A percentile compares a stretch with the other conserved stretches of the same genome.
Conservation (phyloP, 352 stramenopile genomes). For the Phytophthora fragariaefolia region DNA sequence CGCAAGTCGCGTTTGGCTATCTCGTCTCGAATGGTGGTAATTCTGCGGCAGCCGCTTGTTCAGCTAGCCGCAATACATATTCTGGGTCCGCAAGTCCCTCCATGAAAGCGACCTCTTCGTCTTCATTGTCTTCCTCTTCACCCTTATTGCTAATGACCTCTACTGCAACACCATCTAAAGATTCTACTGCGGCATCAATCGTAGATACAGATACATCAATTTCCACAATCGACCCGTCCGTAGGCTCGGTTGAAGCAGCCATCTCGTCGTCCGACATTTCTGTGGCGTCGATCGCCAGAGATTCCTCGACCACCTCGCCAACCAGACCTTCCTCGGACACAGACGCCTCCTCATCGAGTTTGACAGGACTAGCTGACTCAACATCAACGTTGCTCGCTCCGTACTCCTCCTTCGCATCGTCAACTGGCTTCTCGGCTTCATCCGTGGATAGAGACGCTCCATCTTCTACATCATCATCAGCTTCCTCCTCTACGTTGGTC, state of each 20-base stretch:
- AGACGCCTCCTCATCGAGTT: conserved; percentile 11
- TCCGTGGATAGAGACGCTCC: no score
- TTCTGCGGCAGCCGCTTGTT: conserved; percentile 36
- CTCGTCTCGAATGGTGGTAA: conserved; percentile 18
- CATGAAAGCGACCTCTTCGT: conserved; percentile 44
- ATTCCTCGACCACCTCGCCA: conserved; percentile 11
- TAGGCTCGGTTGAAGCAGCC: neutral
- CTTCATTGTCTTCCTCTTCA: conserved; percentile 1
- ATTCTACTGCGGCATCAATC: neutral
- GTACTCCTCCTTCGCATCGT: conserved; percentile 4
- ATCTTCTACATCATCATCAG: no score
- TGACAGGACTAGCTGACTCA: neutral
- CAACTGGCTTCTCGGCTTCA: neutral
- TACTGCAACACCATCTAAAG: neutral
- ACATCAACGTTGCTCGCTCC: neutral
- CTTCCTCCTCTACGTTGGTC: neutral
- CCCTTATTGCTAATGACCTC: neutral
- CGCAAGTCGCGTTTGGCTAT: neutral
- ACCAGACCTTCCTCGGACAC: conserved; percentile 10
- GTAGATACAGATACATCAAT: neutral
- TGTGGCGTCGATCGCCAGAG: conserved; percentile 28
- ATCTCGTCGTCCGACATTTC: conserved; percentile 11
- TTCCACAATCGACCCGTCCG: neutral
- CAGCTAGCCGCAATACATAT: conserved; percentile 38
- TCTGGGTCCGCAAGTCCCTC: conserved; percentile 38